Percentiles rank a stretch among this genome's conserved stretches.
Evolutionary conservation across 345 rosid genomes (phyloP).

Genomic region (Aurinia saxatilis): DNA sequence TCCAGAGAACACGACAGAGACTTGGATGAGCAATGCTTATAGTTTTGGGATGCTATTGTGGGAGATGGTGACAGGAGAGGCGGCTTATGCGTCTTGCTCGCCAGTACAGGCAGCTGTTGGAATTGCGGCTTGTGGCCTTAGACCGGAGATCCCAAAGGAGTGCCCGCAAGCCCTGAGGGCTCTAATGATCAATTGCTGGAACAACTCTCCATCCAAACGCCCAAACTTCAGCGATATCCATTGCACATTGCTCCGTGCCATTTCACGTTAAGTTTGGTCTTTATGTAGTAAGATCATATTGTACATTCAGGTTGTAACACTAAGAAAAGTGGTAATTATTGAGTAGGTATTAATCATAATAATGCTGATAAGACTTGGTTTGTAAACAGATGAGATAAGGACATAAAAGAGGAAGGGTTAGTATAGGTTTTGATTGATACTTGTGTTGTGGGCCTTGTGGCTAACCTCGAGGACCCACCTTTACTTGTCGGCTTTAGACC

Average conservation of each 20-base stretch:
- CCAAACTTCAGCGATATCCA: constrained; percentile 70
- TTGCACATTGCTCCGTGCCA: constrained; percentile 38
- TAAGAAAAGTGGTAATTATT: background rate
- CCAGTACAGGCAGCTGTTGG: constrained; percentile 98
- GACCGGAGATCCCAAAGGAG: constrained; percentile 94
- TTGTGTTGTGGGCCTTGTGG: constrained; percentile 2
- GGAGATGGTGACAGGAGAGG: constrained; percentile 96
- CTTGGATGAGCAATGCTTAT: constrained; percentile 95
- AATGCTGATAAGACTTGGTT: constrained; percentile 3
- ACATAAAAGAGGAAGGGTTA: too few relatives aligned
- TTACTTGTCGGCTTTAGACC: constrained; percentile 1
- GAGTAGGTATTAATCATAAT: background rate
- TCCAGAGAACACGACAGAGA: constrained; percentile 81
- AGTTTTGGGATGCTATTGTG: constrained; percentile 95
- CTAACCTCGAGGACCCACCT: background rate
- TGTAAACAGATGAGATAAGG: background rate
- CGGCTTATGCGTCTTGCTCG: constrained; percentile 77
- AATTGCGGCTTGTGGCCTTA: constrained; percentile 88
- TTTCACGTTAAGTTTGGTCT: constrained; percentile 18
- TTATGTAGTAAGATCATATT: background rate
- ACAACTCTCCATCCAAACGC: constrained; percentile 67
- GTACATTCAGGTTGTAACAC: constrained; percentile 23
- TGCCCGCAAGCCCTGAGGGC: constrained; percentile 66
- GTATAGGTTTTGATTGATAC: too few relatives aligned
- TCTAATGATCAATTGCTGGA: constrained; percentile 88